Evolutionary conservation across 495 filamentous ascomycete genomes (phyloP).

Genomic region (Annulohypoxylon nitens): DNA sequence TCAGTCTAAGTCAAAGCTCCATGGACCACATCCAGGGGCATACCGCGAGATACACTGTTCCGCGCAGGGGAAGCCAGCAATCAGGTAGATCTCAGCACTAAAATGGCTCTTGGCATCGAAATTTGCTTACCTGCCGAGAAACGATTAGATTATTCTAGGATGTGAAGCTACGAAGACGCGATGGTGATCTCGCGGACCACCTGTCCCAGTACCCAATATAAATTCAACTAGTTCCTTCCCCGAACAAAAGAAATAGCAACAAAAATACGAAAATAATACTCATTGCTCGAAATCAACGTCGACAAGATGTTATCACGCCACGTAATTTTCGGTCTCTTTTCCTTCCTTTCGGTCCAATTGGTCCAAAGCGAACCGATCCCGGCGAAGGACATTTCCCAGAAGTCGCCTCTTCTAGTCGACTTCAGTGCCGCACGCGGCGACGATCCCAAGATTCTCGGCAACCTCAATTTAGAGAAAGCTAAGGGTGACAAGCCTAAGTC

Average conservation of each 20-base stretch:
- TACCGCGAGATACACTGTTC: conserved; percentile 22
- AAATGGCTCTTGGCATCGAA: neutral
- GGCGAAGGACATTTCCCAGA: neutral
- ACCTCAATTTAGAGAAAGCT: conserved; percentile 34
- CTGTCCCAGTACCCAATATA: conserved; percentile 1
- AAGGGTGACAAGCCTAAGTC: conserved; percentile 29
- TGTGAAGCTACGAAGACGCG: too few species aligned
- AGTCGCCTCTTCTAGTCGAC: conserved; percentile 28
- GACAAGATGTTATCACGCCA: conserved; percentile 20
- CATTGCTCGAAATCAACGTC: neutral
- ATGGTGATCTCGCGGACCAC: neutral
- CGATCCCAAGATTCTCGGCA: conserved; percentile 37
- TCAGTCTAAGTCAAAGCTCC: neutral
- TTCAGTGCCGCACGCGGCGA: conserved; percentile 35
- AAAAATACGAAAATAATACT: neutral
- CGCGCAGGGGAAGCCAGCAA: neutral
- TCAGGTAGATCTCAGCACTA: neutral
- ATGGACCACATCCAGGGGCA: conserved; percentile 11
- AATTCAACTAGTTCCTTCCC: neutral
- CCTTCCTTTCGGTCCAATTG: neutral
- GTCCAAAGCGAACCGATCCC: conserved; percentile 31
- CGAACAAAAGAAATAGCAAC: neutral
- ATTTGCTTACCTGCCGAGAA: neutral
- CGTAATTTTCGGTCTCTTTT: conserved; percentile 15
- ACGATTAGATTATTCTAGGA: neutral